Percentiles rank a stretch among this genome's conserved stretches.
Conservation (phyloP, 2,329 filamentous ascomycete species). For the Verticillium isaacii region DNA sequence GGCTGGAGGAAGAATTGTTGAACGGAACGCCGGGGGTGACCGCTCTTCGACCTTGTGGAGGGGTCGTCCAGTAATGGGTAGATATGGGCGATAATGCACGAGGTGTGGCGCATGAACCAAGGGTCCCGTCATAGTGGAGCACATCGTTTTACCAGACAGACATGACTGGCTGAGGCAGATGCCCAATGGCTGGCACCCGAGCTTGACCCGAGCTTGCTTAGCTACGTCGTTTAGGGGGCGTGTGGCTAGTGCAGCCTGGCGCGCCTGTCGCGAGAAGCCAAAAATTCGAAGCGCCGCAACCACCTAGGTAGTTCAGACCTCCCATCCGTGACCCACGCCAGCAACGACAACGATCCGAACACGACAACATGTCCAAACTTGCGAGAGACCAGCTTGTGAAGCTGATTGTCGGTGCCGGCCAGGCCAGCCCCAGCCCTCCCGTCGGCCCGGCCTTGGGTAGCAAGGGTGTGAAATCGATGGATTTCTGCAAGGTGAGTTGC, state of each 20-base stretch:
- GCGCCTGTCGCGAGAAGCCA: neutral
- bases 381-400: slow-evolving; percentile 75
- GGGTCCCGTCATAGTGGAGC: neutral
- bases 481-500: slow-evolving; percentile 85
- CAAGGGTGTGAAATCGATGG: slow-evolving; percentile 98
- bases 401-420: slow-evolving; percentile 92
- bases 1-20: slow-evolving; percentile 1
- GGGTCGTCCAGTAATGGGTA: neutral
- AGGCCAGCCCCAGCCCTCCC: slow-evolving; percentile 90
- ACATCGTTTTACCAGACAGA: neutral
- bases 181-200: neutral
- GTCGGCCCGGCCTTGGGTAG: slow-evolving; percentile 94
- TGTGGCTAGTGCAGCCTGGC: neutral
- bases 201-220: neutral
- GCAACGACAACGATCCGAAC: neutral
- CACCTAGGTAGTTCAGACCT: neutral
- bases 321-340: neutral
- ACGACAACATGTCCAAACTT: slow-evolving; percentile 46
- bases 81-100: neutral
- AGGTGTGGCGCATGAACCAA: neutral
- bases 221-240: neutral
- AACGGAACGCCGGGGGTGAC: neutral
- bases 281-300: neutral
- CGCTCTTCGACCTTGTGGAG: neutral
- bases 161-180: neutral